Percentiles rank a stretch among this genome's conserved stretches.
phyloP scores from a whole-genome alignment of 257 asterid species.

The Solanum tarapatanum region DNA sequence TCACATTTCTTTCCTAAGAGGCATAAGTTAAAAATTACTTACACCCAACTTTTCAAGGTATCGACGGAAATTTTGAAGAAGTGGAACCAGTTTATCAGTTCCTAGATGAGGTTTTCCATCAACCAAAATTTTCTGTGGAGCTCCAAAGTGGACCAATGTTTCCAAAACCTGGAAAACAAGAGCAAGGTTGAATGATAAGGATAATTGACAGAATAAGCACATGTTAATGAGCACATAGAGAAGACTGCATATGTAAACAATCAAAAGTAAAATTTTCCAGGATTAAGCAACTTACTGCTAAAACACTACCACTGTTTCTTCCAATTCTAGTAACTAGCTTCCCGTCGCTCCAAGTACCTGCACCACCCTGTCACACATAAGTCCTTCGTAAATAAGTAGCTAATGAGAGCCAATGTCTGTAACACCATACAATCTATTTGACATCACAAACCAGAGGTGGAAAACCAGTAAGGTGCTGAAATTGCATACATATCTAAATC shows the following conservation, averaged over 20 bases:
- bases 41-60: conserved; percentile 84
- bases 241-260: not conserved
- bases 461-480: not conserved
- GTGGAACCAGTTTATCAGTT: conserved; percentile 86
- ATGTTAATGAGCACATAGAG: not conserved
- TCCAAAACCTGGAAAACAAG: conserved; percentile 55
- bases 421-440: not conserved
- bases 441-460: not conserved
- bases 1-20: conserved; percentile 1
- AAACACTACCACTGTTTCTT: conserved; percentile 62
- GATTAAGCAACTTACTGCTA: conserved; percentile 41
- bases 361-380: conserved; percentile 99
- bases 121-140: conserved; percentile 72
- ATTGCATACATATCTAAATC: not conserved
- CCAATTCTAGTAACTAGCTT: conserved; percentile 95
- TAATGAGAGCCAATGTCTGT: not conserved
- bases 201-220: not conserved
- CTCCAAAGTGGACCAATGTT: conserved; percentile 83
- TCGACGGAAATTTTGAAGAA: conserved; percentile 56
- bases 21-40: conserved; percentile 21
- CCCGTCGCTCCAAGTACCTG: conserved; percentile 99
- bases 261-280: not conserved
- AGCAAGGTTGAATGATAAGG: not conserved
- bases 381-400: conserved; percentile 42
- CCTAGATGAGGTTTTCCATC: conserved; percentile 98